Evolutionary conservation across 768 basidiomycete species (phyloP), one percentile per base, ranked within the genome.

Genomic region (Cubamyces sp.): DNA sequence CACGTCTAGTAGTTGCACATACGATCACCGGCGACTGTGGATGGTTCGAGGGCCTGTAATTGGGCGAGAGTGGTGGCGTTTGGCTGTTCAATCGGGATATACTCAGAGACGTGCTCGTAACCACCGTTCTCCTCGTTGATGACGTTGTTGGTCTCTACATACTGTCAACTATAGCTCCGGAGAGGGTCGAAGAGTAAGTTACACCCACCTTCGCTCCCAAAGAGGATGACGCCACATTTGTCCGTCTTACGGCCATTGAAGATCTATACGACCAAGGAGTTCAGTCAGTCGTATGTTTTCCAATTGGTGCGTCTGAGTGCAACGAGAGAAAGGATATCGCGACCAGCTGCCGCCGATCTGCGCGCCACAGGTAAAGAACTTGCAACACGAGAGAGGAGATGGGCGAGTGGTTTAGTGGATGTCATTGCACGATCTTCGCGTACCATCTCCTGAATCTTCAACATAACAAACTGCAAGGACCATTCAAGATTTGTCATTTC

Each of bases 401-500:
- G 23, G n/a, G n/a, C n/a, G n/a, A n/a, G n/a, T n/a, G n/a, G n/a
- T n/a, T n/a, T n/a, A n/a, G n/a, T n/a, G n/a, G n/a, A n/a, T n/a
- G n/a, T n/a, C n/a, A n/a, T 9, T 50, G 49, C 8, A 40, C 8
- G 18, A 21, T 5, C 7, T 2, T 5, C n/a, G 40, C 70, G 11
- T 56, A 92, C 92, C 89, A 96, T 94, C 63, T 96, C 91, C 71
- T 96, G 93, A 37, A 96, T 83, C 74, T 94, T 94, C 66, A 94
- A 82, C 73, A 92, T 93, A 16, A 92, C 91, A 70, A 88, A 97
- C 70, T 94, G 91, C 47, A 96, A 80, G 1, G 84, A 81, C 83
- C 90, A 90, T 68, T 92, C 85, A 28, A 98, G 80, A 71, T 92
- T 90, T 7, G 90, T 85, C 75, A 89, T 87, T 66, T 91, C 81